Evolutionary conservation across 2,329 filamentous ascomycete genomes (phyloP), one percentile per base, ranked within the genome.

Genomic region (Cyclaneusma minus): DNA sequence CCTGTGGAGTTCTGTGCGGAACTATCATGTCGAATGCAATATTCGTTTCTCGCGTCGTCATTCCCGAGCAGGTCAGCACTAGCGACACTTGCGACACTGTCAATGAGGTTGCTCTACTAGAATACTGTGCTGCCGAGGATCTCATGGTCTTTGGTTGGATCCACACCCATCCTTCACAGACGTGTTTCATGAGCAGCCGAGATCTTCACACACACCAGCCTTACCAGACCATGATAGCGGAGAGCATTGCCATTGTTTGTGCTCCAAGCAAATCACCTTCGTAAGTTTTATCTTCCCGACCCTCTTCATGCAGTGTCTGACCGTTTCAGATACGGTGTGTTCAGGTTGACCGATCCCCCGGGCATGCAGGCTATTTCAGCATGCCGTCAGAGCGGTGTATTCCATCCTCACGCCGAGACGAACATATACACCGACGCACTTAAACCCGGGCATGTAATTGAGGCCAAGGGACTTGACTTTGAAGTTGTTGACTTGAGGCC

Each of bases 191-290:
- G 81, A 93, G 83, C 47, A 89, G 79, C 25, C 64, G 87, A 25
- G 89, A 98, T 46, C 48, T 95, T 38, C 89, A 98, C 47, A 98
- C 91, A 0, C 87, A 93, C 45, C 75, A 76, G 3, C 84, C 84
- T 7, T 95, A 94, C 48, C 89, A 98, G 52, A 74, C 89, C 32
- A 94, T 94, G 83, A 68, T 95, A 54, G 77, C 84, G 1, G 89
- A 98, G 58, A 91, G 82, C 41, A 84, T 98, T 35, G 89, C 89
- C 4, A 92, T 98, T 42, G 89, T 98, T 20, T 98, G 89, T 54
- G 82, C 89, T 5, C 89, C 89, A 1, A 77, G 67, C 30, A 82
- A 79, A 42, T 60, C 64, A 18, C 80, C 79, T 22, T 78, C 73
- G 70, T 85, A 56, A 56, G 73, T 64, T 4, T 3, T 15, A 13